Conservation (phyloP, 768 basidiomycete species). For the Russula olivacea region DNA sequence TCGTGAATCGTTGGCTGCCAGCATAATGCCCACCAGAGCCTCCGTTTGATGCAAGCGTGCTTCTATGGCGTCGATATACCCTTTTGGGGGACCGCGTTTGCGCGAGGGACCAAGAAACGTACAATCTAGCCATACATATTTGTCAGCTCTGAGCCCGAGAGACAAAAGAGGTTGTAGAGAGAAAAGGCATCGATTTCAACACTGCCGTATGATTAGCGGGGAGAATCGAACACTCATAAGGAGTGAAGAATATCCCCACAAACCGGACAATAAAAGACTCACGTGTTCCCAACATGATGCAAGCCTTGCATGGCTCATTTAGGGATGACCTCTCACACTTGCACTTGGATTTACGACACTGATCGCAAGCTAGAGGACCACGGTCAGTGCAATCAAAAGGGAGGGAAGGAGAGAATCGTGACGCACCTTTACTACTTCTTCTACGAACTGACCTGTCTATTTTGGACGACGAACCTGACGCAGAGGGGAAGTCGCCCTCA, state of each 20-base stretch:
- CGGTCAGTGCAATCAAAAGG: neutral
- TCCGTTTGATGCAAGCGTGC: constrained; percentile 87
- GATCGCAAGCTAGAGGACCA: constrained; percentile 62
- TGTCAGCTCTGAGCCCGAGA: constrained; percentile 19
- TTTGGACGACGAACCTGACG: constrained; percentile 25
- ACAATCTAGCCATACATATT: constrained; percentile 52
- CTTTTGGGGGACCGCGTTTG: constrained; percentile 85
- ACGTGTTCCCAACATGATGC: constrained; percentile 68
- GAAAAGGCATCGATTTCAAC: neutral
- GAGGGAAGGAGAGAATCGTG: neutral
- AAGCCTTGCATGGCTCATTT: constrained; percentile 68
- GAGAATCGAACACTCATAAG: neutral
- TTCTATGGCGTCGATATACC: constrained; percentile 93
- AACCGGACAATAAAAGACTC: constrained; percentile 28
- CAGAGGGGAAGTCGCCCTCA: constrained; percentile 43
- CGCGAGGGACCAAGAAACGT: constrained; percentile 75
- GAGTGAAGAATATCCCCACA: constrained; percentile 4
- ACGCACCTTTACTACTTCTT: constrained; percentile 68
- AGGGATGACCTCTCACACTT: constrained; percentile 69
- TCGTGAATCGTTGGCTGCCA: constrained; percentile 42
- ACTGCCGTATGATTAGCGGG: neutral
- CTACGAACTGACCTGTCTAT: constrained; percentile 54
- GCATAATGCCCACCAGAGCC: constrained; percentile 76
- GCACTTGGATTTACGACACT: constrained; percentile 70
- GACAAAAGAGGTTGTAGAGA: neutral